Percentiles rank a stretch among this genome's conserved stretches.
These are phyloP conservation scores for Calonectria henricotiae DNA, from an alignment of 2,329 filamentous ascomycete genomes.

Conservation along the genomic window DNA sequence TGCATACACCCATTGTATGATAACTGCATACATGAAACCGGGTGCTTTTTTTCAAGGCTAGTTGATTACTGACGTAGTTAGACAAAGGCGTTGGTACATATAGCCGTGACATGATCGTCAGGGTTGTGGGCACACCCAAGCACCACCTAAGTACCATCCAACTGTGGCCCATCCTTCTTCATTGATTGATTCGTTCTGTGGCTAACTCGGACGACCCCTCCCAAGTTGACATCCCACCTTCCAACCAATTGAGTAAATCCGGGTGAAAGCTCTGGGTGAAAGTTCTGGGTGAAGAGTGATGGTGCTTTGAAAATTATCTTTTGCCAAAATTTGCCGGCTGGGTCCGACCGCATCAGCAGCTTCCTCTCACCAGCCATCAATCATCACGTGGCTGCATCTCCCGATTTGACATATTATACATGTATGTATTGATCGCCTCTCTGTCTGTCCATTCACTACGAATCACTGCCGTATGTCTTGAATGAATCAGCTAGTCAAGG, in stretches of 20 bases:
- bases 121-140: constrained; percentile 26
- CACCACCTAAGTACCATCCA: background rate
- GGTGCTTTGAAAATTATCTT: constrained; percentile 1
- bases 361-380: constrained; percentile 24
- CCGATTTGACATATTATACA: constrained; percentile 32
- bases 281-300: too few relatives aligned
- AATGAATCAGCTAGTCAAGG: background rate
- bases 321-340: constrained; percentile 6
- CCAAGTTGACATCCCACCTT: constrained; percentile 8
- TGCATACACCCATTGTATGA: constrained; percentile 22
- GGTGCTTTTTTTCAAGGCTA: background rate
- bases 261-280: background rate
- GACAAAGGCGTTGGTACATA: too few relatives aligned
- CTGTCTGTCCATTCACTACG: background rate
- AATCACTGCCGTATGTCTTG: background rate
- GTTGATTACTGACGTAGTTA: background rate
- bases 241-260: too few relatives aligned
- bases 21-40: constrained; percentile 2
- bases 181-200: constrained; percentile 2
- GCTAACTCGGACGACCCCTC: constrained; percentile 25
- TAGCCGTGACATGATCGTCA: constrained; percentile 6
- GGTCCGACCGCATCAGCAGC: constrained; percentile 20
- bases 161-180: background rate
- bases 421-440: background rate
- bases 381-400: constrained; percentile 44